These are phyloP conservation scores for Halophytophthora batemanensis DNA, from an alignment of 352 stramenopile genomes.

Conservation along the genomic window DNA sequence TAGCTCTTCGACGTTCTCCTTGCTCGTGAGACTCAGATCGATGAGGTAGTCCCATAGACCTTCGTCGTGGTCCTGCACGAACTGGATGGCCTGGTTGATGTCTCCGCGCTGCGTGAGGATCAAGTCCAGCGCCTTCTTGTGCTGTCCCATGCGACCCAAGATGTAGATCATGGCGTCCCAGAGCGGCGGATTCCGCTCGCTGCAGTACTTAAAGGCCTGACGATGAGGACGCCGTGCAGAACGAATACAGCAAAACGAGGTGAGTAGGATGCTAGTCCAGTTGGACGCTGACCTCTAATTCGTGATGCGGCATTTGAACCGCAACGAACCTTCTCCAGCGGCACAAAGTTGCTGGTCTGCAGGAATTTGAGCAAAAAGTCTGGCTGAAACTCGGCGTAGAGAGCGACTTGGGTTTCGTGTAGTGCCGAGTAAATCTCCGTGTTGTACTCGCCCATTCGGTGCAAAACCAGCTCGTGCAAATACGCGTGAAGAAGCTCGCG, in stretches of 20 bases:
- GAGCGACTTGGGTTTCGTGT: slow-evolving; percentile 70
- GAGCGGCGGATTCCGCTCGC: slow-evolving; percentile 58
- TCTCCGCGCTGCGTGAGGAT: slow-evolving; percentile 80
- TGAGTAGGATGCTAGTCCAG: background rate
- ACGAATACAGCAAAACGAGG: slow-evolving; percentile 2
- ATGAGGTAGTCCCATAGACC: slow-evolving; percentile 84
- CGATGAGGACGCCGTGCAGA: slow-evolving; percentile 4
- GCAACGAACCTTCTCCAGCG: slow-evolving; percentile 66
- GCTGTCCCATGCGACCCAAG: slow-evolving; percentile 79
- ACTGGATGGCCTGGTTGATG: slow-evolving; percentile 82
- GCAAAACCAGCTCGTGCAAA: slow-evolving; percentile 70
- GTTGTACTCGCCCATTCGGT: slow-evolving; percentile 76
- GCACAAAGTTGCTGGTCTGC: slow-evolving; percentile 79
- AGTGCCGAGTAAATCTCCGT: slow-evolving; percentile 66
- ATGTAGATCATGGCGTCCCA: slow-evolving; percentile 89
- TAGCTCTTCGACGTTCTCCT: slow-evolving; percentile 71
- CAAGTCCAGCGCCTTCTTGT: slow-evolving; percentile 81
- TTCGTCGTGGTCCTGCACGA: slow-evolving; percentile 74
- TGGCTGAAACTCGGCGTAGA: slow-evolving; percentile 71
- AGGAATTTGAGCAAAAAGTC: slow-evolving; percentile 70
- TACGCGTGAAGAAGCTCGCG: slow-evolving; percentile 71
- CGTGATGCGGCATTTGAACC: no score
- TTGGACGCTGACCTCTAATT: background rate
- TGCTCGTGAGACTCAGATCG: slow-evolving; percentile 72
- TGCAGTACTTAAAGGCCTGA: slow-evolving; percentile 79